These are phyloP conservation scores for Artemisia tridentata DNA, from an alignment of 129 eudicot genomes.

Conservation along the genomic window DNA sequence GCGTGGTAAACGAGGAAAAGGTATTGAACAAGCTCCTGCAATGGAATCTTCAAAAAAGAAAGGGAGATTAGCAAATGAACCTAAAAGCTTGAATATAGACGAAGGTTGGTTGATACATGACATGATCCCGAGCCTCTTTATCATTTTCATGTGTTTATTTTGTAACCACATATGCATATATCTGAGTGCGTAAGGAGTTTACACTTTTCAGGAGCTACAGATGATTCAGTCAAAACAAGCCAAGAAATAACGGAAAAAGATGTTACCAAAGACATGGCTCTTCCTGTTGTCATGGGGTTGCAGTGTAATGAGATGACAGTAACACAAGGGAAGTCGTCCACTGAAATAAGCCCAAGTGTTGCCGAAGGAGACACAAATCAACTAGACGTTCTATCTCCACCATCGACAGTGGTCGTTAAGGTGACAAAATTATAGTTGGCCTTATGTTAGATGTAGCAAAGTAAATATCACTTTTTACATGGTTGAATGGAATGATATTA, in stretches of 20 bases:
- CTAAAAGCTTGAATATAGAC: constrained; percentile 19
- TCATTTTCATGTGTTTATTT: neutral
- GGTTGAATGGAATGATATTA: neutral
- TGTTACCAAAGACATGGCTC: constrained; percentile 16
- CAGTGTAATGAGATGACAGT: constrained; percentile 30
- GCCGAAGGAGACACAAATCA: constrained; percentile 23
- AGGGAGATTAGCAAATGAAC: constrained; percentile 32
- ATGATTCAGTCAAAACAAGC: constrained; percentile 19
- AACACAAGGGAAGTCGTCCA: constrained; percentile 26
- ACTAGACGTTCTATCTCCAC: constrained; percentile 17
- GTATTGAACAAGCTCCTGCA: constrained; percentile 14
- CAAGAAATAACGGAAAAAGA: constrained; percentile 24
- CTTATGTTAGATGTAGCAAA: no score
- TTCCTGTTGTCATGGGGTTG: constrained; percentile 41
- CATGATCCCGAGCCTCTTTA: neutral
- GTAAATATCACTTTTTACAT: no score
- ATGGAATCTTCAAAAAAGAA: constrained; percentile 19
- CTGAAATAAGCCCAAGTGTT: constrained; percentile 13
- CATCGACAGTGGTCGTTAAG: constrained; percentile 21
- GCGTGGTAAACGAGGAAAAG: constrained; percentile 44
- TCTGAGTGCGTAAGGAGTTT: constrained; percentile 13
- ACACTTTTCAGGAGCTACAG: constrained; percentile 34
- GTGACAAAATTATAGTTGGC: constrained; percentile 20
- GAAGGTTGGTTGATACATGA: constrained; percentile 33
- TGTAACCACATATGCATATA: neutral